Conservation (phyloP, 176 grass and related monocot genomes). For the Ensete glaucum region DNA sequence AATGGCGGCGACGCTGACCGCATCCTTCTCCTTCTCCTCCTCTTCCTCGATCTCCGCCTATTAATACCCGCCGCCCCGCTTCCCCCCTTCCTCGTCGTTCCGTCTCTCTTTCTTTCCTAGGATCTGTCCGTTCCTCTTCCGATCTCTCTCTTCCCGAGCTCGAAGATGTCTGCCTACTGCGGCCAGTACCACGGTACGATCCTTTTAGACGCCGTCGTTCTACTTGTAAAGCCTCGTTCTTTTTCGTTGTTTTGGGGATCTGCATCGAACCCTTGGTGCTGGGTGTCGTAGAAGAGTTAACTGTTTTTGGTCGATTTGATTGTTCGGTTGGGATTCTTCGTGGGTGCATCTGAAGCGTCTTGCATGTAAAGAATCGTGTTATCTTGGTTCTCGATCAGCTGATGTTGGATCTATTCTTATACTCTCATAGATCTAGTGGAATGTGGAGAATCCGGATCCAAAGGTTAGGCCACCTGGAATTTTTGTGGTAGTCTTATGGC, state of each 20-base stretch:
- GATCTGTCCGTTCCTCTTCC: not conserved
- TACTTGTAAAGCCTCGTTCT: not conserved
- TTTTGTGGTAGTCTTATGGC: not conserved
- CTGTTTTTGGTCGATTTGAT: not conserved
- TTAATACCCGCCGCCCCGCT: not conserved
- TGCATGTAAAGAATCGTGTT: not conserved
- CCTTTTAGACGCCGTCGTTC: not conserved
- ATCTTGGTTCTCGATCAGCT: not conserved
- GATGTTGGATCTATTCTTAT: not conserved
- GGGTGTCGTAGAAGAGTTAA: too few relatives aligned
- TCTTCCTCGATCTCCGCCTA: not conserved
- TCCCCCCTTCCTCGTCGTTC: not conserved
- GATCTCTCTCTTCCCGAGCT: not conserved
- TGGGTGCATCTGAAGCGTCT: not conserved
- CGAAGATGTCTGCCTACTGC: constrained; percentile 16
- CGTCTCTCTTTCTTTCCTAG: not conserved
- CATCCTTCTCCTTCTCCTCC: not conserved
- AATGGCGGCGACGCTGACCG: not conserved
- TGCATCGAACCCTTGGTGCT: not conserved
- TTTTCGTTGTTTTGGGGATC: not conserved
- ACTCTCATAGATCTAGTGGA: not conserved
- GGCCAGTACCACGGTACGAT: constrained; percentile 1
- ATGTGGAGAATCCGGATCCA: not conserved
- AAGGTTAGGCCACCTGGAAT: not conserved
- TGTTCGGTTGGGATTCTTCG: not conserved